These are phyloP conservation scores for Cryphonectria naterciae DNA, from an alignment of 2,329 filamentous ascomycete genomes.

Conservation along the genomic window DNA sequence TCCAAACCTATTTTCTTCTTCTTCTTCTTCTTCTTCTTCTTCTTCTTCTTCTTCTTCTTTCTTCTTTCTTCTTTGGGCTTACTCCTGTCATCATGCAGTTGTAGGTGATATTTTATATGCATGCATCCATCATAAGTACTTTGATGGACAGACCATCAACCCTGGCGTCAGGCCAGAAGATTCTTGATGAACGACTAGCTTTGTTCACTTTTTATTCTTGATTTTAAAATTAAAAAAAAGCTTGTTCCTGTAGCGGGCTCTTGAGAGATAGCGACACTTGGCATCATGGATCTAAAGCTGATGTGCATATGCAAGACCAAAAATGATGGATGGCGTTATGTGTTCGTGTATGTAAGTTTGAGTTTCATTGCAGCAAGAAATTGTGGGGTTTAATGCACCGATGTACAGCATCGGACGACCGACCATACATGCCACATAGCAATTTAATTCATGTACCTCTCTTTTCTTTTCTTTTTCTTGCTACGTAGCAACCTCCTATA, in stretches of 20 bases:
- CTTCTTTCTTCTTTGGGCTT: no score
- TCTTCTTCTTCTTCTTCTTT: no score
- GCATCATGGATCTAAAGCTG: neutral
- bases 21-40: no score
- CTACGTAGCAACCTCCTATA: neutral
- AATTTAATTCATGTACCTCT: neutral
- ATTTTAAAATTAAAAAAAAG: no score
- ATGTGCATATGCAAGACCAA: neutral
- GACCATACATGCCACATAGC: neutral
- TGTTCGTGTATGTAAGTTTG: neutral
- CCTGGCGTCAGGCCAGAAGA: neutral
- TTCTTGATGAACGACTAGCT: neutral
- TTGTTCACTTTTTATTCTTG: no score
- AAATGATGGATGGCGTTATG: neutral
- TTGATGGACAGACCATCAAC: neutral
- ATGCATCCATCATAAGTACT: neutral
- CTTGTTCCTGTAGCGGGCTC: neutral
- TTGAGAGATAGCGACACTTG: neutral
- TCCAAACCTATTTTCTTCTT: no score
- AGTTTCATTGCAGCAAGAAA: neutral
- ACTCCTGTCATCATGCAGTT: neutral
- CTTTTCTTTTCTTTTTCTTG: neutral
- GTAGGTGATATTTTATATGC: neutral
- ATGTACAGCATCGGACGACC: neutral
- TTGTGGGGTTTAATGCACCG: neutral